phyloP scores from a whole-genome alignment of 2,329 filamentous ascomycete species.

The Coniochaeta hoffmannii region DNA sequence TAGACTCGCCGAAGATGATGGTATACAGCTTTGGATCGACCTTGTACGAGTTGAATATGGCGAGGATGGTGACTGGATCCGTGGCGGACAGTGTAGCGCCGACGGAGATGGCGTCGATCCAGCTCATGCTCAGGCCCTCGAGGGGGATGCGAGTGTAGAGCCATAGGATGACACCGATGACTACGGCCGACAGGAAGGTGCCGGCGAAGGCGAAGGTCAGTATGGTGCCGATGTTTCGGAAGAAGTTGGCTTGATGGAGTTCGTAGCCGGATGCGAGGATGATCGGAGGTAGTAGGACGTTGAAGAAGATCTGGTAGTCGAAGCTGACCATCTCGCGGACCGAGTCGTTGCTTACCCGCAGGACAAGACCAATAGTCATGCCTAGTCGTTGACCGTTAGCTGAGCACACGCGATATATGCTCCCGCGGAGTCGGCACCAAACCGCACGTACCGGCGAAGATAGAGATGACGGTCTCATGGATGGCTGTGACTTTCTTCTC shows the following conservation, averaged over 20 bases:
- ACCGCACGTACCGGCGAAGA: conserved; percentile 69
- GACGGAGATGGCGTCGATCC: conserved; percentile 93
- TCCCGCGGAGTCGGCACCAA: background rate
- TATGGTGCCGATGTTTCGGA: conserved; percentile 95
- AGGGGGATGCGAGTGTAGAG: conserved; percentile 83
- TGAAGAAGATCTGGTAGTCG: conserved; percentile 99
- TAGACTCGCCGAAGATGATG: conserved; percentile 97
- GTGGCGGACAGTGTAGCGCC: conserved; percentile 95
- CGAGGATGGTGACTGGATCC: conserved; percentile 93
- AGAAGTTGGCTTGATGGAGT: conserved; percentile 97
- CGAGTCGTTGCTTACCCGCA: conserved; percentile 73
- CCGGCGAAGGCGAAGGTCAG: conserved; percentile 96
- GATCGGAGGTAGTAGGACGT: conserved; percentile 94
- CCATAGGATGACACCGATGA: conserved; percentile 82
- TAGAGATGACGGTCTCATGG: conserved; percentile 96
- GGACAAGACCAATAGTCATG: conserved; percentile 88
- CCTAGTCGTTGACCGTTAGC: conserved; percentile 41
- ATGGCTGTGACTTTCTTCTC: conserved; percentile 95
- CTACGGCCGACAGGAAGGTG: conserved; percentile 94
- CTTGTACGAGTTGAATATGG: conserved; percentile 99
- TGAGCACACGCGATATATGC: conserved; percentile 2
- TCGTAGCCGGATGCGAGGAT: conserved; percentile 97
- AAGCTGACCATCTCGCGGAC: conserved; percentile 91
- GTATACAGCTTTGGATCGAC: conserved; percentile 98
- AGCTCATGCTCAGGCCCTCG: conserved; percentile 77